Evolutionary conservation across 495 filamentous ascomycete genomes (phyloP), one percentile per base, ranked within the genome.

Genomic region (Xylaria grammica): DNA sequence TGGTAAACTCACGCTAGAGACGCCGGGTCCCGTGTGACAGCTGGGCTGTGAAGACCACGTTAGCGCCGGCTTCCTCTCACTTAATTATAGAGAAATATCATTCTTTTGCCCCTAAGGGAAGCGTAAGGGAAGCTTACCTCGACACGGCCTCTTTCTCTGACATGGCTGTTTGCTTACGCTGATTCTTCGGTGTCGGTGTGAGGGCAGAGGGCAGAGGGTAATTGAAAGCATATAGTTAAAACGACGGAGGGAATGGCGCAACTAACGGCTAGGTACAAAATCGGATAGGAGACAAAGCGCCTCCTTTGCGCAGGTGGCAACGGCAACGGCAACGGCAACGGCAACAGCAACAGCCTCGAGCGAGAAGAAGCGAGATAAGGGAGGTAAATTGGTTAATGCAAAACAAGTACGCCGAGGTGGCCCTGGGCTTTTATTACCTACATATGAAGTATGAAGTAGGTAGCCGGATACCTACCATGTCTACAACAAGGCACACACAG

Each of bases 61-160:
- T 45, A 54, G 54, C 13, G 6, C 54, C 29, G 44, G 26, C 38
- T 60, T 48, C 27, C 17, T 62, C 19, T 22, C 13, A 15, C 8
- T 48, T 34, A 29, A 29, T 27, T 17, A 9, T 17, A 6, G 27
- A 9, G 29, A 36, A 42, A 24, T 24, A 5, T 22, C 11, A 10
- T 30, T 61, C 29, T n/a, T n/a, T n/a, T n/a, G n/a, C n/a, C n/a
- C n/a, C n/a, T n/a, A n/a, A n/a, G n/a, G n/a, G n/a, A n/a, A n/a
- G n/a, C n/a, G 3, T 10, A 26, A n/a, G 34, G 24, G 13, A 27
- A 26, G 26, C 60, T 54, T 62, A 62, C 60, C 15, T 46, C 11
- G 49, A 53, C 24, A 45, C 11, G 10, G n/a, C 49, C n/a, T 54
- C 49, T 62, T 52, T 40, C 36, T 62, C 32, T 22, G 59, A 62